phyloP scores from a whole-genome alignment of 768 basidiomycete species.

The Mycena filopes region DNA sequence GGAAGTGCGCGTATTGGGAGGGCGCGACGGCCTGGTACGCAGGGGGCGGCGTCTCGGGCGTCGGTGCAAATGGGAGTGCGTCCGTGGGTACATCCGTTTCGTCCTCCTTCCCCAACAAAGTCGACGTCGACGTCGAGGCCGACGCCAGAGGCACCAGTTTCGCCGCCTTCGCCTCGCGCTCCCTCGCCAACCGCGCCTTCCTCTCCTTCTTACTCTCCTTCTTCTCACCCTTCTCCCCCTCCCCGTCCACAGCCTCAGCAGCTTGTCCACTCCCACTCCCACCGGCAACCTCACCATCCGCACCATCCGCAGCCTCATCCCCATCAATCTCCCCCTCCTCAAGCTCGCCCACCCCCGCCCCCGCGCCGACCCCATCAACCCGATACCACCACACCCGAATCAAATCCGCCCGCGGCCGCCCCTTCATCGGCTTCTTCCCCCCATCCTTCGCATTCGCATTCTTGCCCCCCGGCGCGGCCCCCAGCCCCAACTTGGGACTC shows the following conservation, averaged over 20 bases:
- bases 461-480: conserved; percentile 11
- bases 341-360: conserved; percentile 54
- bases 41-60: neutral
- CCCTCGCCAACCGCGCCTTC: conserved; percentile 41
- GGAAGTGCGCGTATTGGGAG: neutral
- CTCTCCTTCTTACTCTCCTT: conserved; percentile 47
- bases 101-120: neutral
- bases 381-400: conserved; percentile 64
- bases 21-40: neutral
- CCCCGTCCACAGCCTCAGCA: conserved; percentile 21
- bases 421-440: conserved; percentile 45
- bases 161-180: conserved; percentile 37
- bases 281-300: too few species aligned
- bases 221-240: conserved; percentile 20
- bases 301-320: conserved; percentile 42
- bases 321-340: conserved; percentile 63
- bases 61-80: neutral
- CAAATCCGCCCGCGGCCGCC: conserved; percentile 55
- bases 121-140: neutral
- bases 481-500: conserved; percentile 56
- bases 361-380: conserved; percentile 52
- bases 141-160: neutral
- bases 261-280: conserved; percentile 28
- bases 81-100: neutral
- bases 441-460: neutral